A percentile compares a stretch with the other conserved stretches of the same genome.
These are phyloP conservation scores for Aspergillus fructus DNA, from an alignment of 2,329 filamentous ascomycete species.

Conservation along the genomic window DNA sequence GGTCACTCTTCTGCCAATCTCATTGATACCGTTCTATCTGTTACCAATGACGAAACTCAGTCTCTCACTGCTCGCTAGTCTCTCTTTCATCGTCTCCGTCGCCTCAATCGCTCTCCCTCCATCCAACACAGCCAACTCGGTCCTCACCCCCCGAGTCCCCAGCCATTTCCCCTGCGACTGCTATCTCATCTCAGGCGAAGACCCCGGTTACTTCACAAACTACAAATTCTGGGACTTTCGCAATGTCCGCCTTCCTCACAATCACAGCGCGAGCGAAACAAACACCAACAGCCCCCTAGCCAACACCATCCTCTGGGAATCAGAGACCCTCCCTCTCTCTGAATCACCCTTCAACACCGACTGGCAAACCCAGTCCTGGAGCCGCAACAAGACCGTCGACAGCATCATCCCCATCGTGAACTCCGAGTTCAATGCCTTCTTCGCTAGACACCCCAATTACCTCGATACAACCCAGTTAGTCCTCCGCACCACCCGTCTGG, in stretches of 20 bases:
- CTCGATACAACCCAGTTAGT: constrained; percentile 43
- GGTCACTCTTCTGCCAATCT: background rate
- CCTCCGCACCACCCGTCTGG: constrained; percentile 46
- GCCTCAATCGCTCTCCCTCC: background rate
- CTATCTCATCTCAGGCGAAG: constrained; percentile 45
- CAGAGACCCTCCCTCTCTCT: constrained; percentile 31
- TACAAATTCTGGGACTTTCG: constrained; percentile 55
- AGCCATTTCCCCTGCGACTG: constrained; percentile 37
- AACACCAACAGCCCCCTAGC: background rate
- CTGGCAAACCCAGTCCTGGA: constrained; percentile 48
- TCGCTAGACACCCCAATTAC: constrained; percentile 31
- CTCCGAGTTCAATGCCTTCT: constrained; percentile 48
- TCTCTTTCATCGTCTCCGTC: constrained; percentile 1
- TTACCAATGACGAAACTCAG: constrained; percentile 5
- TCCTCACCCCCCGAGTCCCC: background rate
- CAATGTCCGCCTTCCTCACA: constrained; percentile 32
- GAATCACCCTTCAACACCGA: constrained; percentile 34
- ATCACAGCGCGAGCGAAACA: background rate
- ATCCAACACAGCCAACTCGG: background rate
- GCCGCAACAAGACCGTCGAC: constrained; percentile 37
- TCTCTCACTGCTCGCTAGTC: constrained; percentile 1
- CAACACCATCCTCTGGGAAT: background rate
- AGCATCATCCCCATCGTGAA: constrained; percentile 47
- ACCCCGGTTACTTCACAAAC: constrained; percentile 50
- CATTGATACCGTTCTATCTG: background rate